Evolutionary conservation across 169 alveolate genomes (phyloP), one percentile per base, ranked within the genome.

Genomic region (Cryptosporidium meleagridis): DNA sequence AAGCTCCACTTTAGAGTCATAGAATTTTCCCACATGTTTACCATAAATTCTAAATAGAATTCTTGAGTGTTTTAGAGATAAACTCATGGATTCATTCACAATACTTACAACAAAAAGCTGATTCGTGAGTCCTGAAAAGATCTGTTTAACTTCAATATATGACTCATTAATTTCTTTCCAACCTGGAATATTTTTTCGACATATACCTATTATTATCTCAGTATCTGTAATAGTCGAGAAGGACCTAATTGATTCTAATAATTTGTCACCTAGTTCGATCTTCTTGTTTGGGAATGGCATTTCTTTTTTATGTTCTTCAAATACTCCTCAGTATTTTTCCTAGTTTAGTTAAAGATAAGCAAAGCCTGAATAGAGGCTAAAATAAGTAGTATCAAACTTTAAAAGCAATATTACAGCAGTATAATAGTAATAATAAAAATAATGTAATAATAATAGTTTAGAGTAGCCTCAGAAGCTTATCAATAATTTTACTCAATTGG

Each of bases 1-100:
- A 35, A 89, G 84, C 91, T 94, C 95, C 29, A 75, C 86, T 29
- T 70, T 73, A 12, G 94, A 70, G 75, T 94, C 95, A 70, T 93
- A 94, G 58, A 94, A 85, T 44, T 73, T 91, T 39, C 85, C 80
- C 26, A 91, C 94, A 67, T 94, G 92, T 52, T 87, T 92, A 3
- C 93, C 93, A 65, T 92, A 92, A 52, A 94, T 89, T 72, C 96
- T 62, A 62, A 94, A 91, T 35, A 94, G 48, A 51, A 94, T 94
- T 48, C 84, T 91, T 18, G 89, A 35, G 7, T 84, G 69, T 55
- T 92, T 85, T 45, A 86, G 52, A 21, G 51, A 68, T 18, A 53
- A 55, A 69, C 87, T 48, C 14, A 80, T 7, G 44, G 69, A 61
- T 33, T 68, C 85, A 68, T 85, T 84, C 53, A 84, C 72, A 51